Conservation (phyloP, 306 rosid species). For the Vigna nakashimae region DNA sequence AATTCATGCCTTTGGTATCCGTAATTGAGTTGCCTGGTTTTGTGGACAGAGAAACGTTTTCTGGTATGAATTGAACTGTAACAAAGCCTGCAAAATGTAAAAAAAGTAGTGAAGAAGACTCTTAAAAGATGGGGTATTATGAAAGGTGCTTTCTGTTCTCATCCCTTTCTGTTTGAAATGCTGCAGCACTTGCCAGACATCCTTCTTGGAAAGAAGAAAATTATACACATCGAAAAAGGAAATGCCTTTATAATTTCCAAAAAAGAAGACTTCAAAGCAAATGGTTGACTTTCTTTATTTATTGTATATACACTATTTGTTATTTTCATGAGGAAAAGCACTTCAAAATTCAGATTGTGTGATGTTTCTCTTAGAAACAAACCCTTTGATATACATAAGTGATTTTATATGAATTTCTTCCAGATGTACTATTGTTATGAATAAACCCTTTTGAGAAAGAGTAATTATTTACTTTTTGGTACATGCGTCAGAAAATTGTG, state of each 20-base stretch:
- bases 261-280: conserved; percentile 34
- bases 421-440: background rate
- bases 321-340: conserved; percentile 9
- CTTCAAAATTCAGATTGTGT: conserved; percentile 25
- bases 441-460: conserved; percentile 2
- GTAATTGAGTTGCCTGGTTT: conserved; percentile 30
- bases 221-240: conserved; percentile 29
- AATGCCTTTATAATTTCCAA: conserved; percentile 20
- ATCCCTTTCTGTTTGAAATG: conserved; percentile 37
- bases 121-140: conserved; percentile 7
- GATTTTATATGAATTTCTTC: conserved; percentile 24
- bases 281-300: conserved; percentile 30
- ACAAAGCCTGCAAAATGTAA: conserved; percentile 25
- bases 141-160: conserved; percentile 29
- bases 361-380: conserved; percentile 27
- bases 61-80: conserved; percentile 5
- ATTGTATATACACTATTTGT: conserved; percentile 4
- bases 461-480: background rate
- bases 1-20: background rate
- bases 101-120: background rate
- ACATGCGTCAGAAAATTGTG: background rate
- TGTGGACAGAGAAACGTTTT: conserved; percentile 13
- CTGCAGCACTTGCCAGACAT: conserved; percentile 45
- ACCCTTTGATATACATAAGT: conserved; percentile 33
- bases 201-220: conserved; percentile 34